These are phyloP conservation scores for Coemansia sp. DNA, from an alignment of 192 early-diverging fungal species.

Conservation along the genomic window DNA sequence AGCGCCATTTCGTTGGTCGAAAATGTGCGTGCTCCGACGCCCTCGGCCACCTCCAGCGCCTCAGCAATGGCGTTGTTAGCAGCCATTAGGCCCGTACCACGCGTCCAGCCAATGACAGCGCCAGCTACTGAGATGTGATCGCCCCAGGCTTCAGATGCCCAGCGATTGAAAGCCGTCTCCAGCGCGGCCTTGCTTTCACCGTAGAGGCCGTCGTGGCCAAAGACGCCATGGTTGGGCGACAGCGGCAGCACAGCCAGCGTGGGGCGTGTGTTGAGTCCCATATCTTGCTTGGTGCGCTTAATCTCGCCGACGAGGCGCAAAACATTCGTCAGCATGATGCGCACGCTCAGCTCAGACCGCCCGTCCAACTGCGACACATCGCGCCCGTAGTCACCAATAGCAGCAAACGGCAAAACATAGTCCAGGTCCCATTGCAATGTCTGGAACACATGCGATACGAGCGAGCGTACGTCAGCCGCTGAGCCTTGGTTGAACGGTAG, in stretches of 20 bases:
- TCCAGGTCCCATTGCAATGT: constrained; percentile 88
- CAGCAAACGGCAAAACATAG: constrained; percentile 94
- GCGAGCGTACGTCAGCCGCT: constrained; percentile 68
- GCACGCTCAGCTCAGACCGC: constrained; percentile 81
- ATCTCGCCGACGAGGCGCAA: constrained; percentile 85
- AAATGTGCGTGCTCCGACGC: constrained; percentile 87
- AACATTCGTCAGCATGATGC: constrained; percentile 95
- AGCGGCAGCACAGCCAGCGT: constrained; percentile 87
- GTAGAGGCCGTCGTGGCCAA: constrained; percentile 92
- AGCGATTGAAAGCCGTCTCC: constrained; percentile 91
- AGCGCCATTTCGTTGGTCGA: constrained; percentile 92
- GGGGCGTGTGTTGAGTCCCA: constrained; percentile 75
- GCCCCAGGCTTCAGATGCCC: constrained; percentile 87
- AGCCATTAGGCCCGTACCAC: constrained; percentile 94
- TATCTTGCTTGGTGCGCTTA: constrained; percentile 72
- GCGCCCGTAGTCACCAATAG: constrained; percentile 81
- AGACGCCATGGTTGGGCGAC: constrained; percentile 97
- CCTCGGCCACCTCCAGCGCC: constrained; percentile 68
- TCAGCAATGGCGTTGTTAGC: constrained; percentile 84
- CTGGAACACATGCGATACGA: constrained; percentile 82
- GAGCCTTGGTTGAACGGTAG: constrained; percentile 95
- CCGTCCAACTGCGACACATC: constrained; percentile 83
- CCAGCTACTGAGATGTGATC: constrained; percentile 82
- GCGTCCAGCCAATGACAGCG: constrained; percentile 96
- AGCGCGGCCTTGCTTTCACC: constrained; percentile 92